phyloP scores from a whole-genome alignment of 2,329 filamentous ascomycete genomes.

The Coniochaeta sp. region DNA sequence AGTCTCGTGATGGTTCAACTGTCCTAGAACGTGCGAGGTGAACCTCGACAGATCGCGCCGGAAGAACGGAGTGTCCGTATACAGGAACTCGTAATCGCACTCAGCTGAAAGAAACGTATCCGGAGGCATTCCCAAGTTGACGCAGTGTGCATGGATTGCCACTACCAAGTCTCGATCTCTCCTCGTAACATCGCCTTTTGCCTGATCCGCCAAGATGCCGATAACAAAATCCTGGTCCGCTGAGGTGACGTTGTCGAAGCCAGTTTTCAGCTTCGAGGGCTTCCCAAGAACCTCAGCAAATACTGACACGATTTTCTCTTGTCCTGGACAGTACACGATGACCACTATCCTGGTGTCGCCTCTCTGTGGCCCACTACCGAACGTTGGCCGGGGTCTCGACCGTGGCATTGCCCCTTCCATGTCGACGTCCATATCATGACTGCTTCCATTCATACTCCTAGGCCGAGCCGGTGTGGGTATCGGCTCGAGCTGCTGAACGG shows the following conservation, averaged over 20 bases:
- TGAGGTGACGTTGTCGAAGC: constrained; percentile 44
- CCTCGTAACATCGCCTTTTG: constrained; percentile 49
- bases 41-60: constrained; percentile 72
- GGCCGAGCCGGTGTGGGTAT: constrained; percentile 14
- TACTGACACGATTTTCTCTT: constrained; percentile 66
- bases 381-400: constrained; percentile 28
- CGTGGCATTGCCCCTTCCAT: constrained; percentile 14
- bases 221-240: constrained; percentile 58
- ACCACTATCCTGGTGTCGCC: constrained; percentile 54
- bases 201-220: constrained; percentile 51
- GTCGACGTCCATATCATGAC: constrained; percentile 24
- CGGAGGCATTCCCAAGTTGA: constrained; percentile 63
- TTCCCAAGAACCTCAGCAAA: constrained; percentile 77
- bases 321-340: constrained; percentile 62
- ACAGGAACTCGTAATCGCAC: constrained; percentile 83
- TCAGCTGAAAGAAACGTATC: constrained; percentile 55
- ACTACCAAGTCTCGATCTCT: constrained; percentile 54
- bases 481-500: constrained; percentile 17
- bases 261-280: constrained; percentile 51
- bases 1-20: constrained; percentile 70
- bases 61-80: constrained; percentile 64
- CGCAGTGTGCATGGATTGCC: constrained; percentile 69
- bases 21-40: constrained; percentile 70
- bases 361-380: constrained; percentile 36
- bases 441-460: constrained; percentile 14